phyloP scores from a whole-genome alignment of 1,284 basidiomycete genomes.

The Lentinula novae-zelandiae region DNA sequence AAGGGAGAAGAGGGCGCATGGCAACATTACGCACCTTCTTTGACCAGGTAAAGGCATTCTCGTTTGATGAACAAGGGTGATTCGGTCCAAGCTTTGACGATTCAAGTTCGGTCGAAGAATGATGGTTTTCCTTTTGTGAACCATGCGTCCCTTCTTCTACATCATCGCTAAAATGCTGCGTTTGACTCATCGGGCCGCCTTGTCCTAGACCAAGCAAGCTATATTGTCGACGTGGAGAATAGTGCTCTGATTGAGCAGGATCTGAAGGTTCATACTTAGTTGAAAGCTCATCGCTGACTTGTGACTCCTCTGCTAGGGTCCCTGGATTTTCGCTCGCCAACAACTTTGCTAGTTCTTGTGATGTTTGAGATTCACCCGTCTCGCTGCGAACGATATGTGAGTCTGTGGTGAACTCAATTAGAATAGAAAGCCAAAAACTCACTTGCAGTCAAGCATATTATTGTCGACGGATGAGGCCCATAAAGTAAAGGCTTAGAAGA shows the following conservation, averaged over 20 bases:
- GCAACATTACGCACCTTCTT: neutral
- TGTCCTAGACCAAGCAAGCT: neutral
- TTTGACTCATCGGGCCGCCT: constrained; percentile 16
- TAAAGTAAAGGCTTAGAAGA: neutral
- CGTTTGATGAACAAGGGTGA: constrained; percentile 14
- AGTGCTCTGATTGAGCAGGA: neutral
- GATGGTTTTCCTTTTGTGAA: constrained; percentile 52
- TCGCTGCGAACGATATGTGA: constrained; percentile 3
- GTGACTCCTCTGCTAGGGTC: neutral
- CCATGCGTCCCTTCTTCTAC: constrained; percentile 25
- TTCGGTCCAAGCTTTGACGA: constrained; percentile 16
- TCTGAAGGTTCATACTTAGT: neutral
- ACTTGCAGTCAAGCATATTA: neutral
- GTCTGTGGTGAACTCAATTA: neutral
- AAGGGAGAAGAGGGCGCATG: neutral
- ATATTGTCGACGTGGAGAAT: neutral
- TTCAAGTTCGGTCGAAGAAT: constrained; percentile 1
- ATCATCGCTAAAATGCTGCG: constrained; percentile 31
- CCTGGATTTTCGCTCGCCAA: constrained; percentile 1
- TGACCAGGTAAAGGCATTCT: neutral
- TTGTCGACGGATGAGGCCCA: neutral
- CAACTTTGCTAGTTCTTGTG: constrained; percentile 33
- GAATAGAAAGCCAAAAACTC: neutral
- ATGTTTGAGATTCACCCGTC: constrained; percentile 38
- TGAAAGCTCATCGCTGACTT: neutral